Conservation (phyloP, 495 filamentous ascomycete genomes). For the Collariella sp. region DNA sequence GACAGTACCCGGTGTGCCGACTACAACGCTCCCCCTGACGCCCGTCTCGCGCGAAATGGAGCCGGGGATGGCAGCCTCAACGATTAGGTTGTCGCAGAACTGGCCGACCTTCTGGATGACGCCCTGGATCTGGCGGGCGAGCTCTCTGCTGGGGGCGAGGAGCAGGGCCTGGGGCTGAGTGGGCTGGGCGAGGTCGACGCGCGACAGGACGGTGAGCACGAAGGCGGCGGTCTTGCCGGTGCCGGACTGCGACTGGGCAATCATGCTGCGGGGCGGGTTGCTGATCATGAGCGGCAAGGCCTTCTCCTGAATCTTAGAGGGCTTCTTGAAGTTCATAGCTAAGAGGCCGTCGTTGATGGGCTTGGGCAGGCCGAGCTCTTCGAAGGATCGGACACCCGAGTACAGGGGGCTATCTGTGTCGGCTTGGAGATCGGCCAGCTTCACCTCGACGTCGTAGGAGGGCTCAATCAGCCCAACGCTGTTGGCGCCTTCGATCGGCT, state of each 20-base stretch:
- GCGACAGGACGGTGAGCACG: slow-evolving; percentile 78
- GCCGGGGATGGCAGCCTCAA: slow-evolving; percentile 73
- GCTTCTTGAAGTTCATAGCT: slow-evolving; percentile 83
- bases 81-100: slow-evolving; percentile 61
- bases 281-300: slow-evolving; percentile 79
- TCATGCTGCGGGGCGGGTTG: slow-evolving; percentile 81
- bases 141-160: slow-evolving; percentile 85
- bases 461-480: slow-evolving; percentile 54
- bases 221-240: slow-evolving; percentile 99
- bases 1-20: slow-evolving; percentile 91
- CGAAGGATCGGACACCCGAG: slow-evolving; percentile 67
- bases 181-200: slow-evolving; percentile 62
- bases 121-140: slow-evolving; percentile 86
- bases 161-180: slow-evolving; percentile 74
- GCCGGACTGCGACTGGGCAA: slow-evolving; percentile 96
- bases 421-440: slow-evolving; percentile 78
- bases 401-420: slow-evolving; percentile 81
- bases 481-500: slow-evolving; percentile 35
- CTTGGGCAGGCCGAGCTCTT: slow-evolving; percentile 65
- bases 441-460: slow-evolving; percentile 76
- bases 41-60: slow-evolving; percentile 52
- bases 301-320: slow-evolving; percentile 93
- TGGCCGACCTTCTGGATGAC: slow-evolving; percentile 75
- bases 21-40: slow-evolving; percentile 65
- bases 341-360: slow-evolving; percentile 51